phyloP scores from a whole-genome alignment of 768 basidiomycete genomes.

The Psilocybe azurescens region DNA sequence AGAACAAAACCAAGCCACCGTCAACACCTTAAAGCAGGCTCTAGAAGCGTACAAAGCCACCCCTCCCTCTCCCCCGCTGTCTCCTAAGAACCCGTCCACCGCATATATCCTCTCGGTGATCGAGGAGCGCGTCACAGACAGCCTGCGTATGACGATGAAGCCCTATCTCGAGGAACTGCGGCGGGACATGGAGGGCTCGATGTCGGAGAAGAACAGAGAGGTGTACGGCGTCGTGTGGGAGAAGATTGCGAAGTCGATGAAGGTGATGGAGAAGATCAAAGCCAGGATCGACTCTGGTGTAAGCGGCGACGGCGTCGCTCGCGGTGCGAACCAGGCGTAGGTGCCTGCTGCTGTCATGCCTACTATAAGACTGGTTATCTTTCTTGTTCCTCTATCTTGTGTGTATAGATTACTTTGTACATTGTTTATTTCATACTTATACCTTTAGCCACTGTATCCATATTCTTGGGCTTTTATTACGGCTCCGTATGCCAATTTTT shows the following conservation, averaged over 20 bases:
- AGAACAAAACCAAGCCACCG: background rate
- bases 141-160: constrained; percentile 17
- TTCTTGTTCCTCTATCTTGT: background rate
- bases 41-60: constrained; percentile 14
- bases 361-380: background rate
- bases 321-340: background rate
- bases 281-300: background rate
- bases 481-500: no score
- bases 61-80: constrained; percentile 18
- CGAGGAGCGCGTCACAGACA: constrained; percentile 20
- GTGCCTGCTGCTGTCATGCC: background rate
- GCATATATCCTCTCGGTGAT: constrained; percentile 24
- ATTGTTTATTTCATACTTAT: no score
- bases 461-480: no score
- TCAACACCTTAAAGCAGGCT: background rate
- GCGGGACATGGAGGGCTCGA: constrained; percentile 19
- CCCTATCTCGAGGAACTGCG: constrained; percentile 24
- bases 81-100: constrained; percentile 8
- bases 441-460: no score
- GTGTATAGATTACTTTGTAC: background rate
- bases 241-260: constrained; percentile 21
- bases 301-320: background rate
- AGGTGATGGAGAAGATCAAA: constrained; percentile 14
- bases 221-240: constrained; percentile 25
- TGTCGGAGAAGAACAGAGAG: constrained; percentile 23